Evolutionary conservation across 352 stramenopile species (phyloP), one percentile per base, ranked within the genome.

Genomic region (Phytopythium litorale): DNA sequence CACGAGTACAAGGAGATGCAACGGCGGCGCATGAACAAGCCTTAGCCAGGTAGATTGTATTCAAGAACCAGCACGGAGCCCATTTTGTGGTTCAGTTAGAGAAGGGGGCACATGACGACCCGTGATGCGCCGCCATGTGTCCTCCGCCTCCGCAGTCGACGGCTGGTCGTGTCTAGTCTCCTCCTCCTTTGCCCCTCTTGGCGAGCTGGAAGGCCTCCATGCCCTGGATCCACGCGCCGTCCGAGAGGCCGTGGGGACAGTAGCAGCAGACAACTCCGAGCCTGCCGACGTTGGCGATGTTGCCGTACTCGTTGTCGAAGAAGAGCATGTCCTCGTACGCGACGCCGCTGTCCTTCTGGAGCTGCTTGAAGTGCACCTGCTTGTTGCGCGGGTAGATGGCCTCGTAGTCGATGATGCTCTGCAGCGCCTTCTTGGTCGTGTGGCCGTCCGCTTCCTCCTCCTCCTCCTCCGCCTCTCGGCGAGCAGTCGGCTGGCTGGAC

Each of bases 321-420:
- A 99, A 99, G 38, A 99, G 78, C 96, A 99, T 99, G 60, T 96
- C 81, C 71, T 97, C 80, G 69, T 97, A 98, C 28, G 72, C 70
- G 52, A 99, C 84, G 35, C 84, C 81, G 45, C 90, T 98, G n/a
- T 91, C 45, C 52, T 97, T 81, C 58, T 89, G 76, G 33, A 99
- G 68, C 58, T 92, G 77, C 57, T 90, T 87, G 72, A 99, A 99
- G 79, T 99, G 96, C 55, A 87, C 78, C 50, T 73, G 70, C 73
- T 96, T 96, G 71, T 89, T 92, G 63, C 81, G 81, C 16, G 84
- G 82, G 53, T 96, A 92, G 51, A 96, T 93, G 49, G 89, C 83
- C 51, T 88, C 72, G 50, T 89, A 92, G 58, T 86, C 71, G n/a
- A 94, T 68, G 33, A 89, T 64, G 37, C 66, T 85, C 60, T 84